Base-by-base conservation (phyloP, 495 filamentous ascomycete species). In the Penicillium bovifimosum region DNA sequence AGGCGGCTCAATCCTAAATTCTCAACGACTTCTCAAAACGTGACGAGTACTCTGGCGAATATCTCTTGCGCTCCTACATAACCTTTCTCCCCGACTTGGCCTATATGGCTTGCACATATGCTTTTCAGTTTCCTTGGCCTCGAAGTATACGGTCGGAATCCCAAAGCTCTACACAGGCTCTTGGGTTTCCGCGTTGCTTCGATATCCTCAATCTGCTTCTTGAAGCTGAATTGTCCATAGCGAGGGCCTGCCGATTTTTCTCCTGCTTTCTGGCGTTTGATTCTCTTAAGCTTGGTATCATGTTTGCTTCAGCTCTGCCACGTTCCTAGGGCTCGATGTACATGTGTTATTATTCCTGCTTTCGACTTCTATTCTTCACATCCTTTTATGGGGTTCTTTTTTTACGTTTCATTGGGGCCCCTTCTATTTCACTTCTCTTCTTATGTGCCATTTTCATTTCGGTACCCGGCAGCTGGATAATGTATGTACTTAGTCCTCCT, bases 401-500 rank as follows among this genome's bases (percentile, higher is more conserved):
- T 16, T 48, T 53, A 28, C 18, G 20, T 51, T 50, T 54, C 52
- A 54, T 41, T 34, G 44, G 48, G 47, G 28, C 47, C 47, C 59
- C 58, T 47, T 50, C 20, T 59, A 38, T 58, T 52, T 59, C 53
- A 50, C 61, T 58, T 60, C 62, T 55, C 54, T 61, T 66, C 58
- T 63, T 46, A 58, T 61, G 63, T 70, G 59, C 58, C 62, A n/a
- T 64, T 62, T 57, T 50, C 54, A 57, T 61, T 64, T n/a, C n/a
- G 62, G 39, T 56, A 39, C 45, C 52, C 64, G 65, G 53, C 64
- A 73, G 66, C 67, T 69, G 68, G 66, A 69, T 73, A 71, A 74
- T 74, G 69, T 72, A 71, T 74, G 63, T 74, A 73, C 59, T 61
- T 70, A 71, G 66, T 73, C 60, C 63, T 61, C 61, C 60, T 62